Base-by-base conservation (phyloP, 352 stramenopile genomes). In the Phytophthora meadii region DNA sequence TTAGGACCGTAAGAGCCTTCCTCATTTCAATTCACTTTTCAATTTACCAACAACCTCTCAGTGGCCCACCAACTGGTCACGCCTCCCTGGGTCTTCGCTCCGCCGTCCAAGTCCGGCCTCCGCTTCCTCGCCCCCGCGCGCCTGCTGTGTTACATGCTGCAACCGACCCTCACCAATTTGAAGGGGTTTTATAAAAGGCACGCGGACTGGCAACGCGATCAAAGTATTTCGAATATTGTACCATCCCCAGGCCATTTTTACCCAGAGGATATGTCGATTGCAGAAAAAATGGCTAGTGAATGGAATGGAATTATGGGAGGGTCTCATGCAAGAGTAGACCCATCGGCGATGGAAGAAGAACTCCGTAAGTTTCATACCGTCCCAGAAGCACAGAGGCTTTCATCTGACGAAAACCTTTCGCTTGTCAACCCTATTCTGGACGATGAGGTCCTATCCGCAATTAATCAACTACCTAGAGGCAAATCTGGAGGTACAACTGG, bases 281-380 rank as follows among this genome's bases (percentile, higher is more conserved):
- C 27, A 36, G 53, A 60, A 22, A 17, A 30, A 19, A 60, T 60
- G 41, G 40, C 40, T 2, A 44, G 15, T 9, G 41, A 60, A 44
- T 60, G 53, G 53, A 60, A 32, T 30, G 10, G 9, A 52, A 22
- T 22, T 37, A 34, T 60, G 10, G 53, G 53, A 24, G n/a, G n/a
- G 25, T 60, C 53, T 1, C 53, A 52, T 30, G 53, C 53, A 4
- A 24, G 8, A 10, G 28, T 46, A 4, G 8, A 37, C n/a, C 51
- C 4, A 6, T 9, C 15, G 3, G 10, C 3, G 14, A 34, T 39
- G 22, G 3, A 4, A 11, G 39, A 39, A 12, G 37, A 22, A 12
- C 22, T 39, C 5, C 22, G 41, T 37, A 37, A 49, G 9, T 48
- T 58, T 27, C 25, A 48, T 14, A 19, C 39, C 8, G 47, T 54